These are phyloP conservation scores for Penicillium goetzii DNA, from an alignment of 495 filamentous ascomycete species.

Conservation along the genomic window DNA sequence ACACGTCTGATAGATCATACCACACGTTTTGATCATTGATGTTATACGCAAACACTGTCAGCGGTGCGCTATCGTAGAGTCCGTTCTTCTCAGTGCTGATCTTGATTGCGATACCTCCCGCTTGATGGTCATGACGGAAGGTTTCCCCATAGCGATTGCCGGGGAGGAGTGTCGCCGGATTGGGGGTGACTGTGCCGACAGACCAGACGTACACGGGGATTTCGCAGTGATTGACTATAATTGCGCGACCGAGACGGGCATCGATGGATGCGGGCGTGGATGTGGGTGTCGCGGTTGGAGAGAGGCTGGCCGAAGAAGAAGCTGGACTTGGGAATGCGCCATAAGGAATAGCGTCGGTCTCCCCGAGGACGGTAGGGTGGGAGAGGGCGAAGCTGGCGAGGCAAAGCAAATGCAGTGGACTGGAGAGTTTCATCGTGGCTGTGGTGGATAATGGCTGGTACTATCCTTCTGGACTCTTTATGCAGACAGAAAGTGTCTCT, in stretches of 20 bases:
- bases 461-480: background rate
- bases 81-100: conserved; percentile 52
- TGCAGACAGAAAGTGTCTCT: background rate
- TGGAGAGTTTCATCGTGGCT: conserved; percentile 23
- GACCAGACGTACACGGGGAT: conserved; percentile 58
- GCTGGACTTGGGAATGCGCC: conserved; percentile 20
- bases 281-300: conserved; percentile 10
- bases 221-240: conserved; percentile 55
- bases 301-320: conserved; percentile 7
- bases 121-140: conserved; percentile 47
- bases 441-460: background rate
- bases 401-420: conserved; percentile 6
- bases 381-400: conserved; percentile 18
- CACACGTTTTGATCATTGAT: conserved; percentile 49
- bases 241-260: conserved; percentile 47
- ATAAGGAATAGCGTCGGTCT: conserved; percentile 1
- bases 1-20: conserved; percentile 62
- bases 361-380: conserved; percentile 4
- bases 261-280: conserved; percentile 17
- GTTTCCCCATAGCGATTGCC: conserved; percentile 40
- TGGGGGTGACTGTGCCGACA: conserved; percentile 45
- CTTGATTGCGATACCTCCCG: conserved; percentile 61
- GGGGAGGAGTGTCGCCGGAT: conserved; percentile 32
- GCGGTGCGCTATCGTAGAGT: conserved; percentile 51
- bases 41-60: conserved; percentile 60